phyloP scores from a whole-genome alignment of 495 filamentous ascomycete genomes.

The Penicillium flavigenum region DNA sequence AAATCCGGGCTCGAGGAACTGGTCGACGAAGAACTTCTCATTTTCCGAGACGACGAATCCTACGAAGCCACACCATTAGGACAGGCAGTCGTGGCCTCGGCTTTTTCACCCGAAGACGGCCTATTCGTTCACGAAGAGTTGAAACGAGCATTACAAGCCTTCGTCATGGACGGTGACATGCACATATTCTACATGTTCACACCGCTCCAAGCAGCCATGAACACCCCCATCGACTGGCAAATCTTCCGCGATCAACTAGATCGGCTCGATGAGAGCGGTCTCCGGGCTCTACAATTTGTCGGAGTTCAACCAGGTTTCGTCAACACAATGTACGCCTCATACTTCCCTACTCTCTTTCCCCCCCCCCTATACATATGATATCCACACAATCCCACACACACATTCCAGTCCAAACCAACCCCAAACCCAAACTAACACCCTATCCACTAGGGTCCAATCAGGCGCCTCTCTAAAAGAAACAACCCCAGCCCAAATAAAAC shows the following conservation, averaged over 20 bases:
- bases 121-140: conserved; percentile 72
- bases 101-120: conserved; percentile 73
- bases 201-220: conserved; percentile 54
- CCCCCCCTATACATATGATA: neutral
- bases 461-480: conserved; percentile 62
- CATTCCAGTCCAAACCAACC: neutral
- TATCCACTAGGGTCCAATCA: conserved; percentile 60
- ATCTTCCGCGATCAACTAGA: conserved; percentile 72
- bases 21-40: conserved; percentile 35
- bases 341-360: no score
- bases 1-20: conserved; percentile 55
- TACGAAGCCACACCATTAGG: conserved; percentile 67
- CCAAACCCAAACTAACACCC: conserved; percentile 19
- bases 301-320: conserved; percentile 68
- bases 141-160: conserved; percentile 63
- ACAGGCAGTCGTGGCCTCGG: conserved; percentile 70
- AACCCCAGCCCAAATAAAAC: conserved; percentile 58
- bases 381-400: neutral
- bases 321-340: conserved; percentile 63
- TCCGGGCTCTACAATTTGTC: conserved; percentile 67
- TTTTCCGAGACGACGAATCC: conserved; percentile 43
- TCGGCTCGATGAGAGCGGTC: conserved; percentile 64
- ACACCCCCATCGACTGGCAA: conserved; percentile 65
- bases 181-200: conserved; percentile 82
- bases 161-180: conserved; percentile 84